Evolutionary conservation across 306 rosid species (phyloP).

Genomic region (Cajanus cajan): DNA sequence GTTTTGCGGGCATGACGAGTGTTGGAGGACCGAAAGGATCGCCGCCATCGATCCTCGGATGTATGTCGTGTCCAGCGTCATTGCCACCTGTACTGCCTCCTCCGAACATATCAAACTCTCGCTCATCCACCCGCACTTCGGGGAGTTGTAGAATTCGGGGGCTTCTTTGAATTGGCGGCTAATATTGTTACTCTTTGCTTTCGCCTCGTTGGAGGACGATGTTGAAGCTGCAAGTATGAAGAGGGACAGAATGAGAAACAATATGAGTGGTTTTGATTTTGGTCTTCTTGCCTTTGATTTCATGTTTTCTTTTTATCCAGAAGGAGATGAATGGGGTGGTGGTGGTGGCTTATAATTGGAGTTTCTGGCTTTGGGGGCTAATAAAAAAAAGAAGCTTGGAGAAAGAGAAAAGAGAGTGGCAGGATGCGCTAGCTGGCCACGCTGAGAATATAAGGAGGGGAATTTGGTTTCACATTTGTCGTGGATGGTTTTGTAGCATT

Average conservation of each 20-base stretch:
- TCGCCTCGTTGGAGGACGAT: no score
- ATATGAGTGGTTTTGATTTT: no score
- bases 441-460: constrained; percentile 26
- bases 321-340: not conserved
- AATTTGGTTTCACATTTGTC: constrained; percentile 23
- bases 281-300: no score
- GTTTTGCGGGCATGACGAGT: constrained; percentile 84
- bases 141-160: constrained; percentile 91
- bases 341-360: constrained; percentile 19
- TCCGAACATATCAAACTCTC: constrained; percentile 45
- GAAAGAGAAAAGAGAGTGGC: not conserved
- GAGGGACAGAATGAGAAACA: no score
- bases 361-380: constrained; percentile 28
- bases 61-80: constrained; percentile 87
- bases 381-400: not conserved
- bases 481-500: constrained; percentile 16
- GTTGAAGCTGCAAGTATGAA: no score
- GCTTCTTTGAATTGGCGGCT: constrained; percentile 67
- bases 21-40: constrained; percentile 77
- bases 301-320: constrained; percentile 32
- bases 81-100: constrained; percentile 68
- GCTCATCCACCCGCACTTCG: constrained; percentile 48
- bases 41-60: constrained; percentile 96
- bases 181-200: no score
- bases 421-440: constrained; percentile 13